Conservation (phyloP, 2,329 filamentous ascomycete genomes). For the Aureobasidium sp. region DNA sequence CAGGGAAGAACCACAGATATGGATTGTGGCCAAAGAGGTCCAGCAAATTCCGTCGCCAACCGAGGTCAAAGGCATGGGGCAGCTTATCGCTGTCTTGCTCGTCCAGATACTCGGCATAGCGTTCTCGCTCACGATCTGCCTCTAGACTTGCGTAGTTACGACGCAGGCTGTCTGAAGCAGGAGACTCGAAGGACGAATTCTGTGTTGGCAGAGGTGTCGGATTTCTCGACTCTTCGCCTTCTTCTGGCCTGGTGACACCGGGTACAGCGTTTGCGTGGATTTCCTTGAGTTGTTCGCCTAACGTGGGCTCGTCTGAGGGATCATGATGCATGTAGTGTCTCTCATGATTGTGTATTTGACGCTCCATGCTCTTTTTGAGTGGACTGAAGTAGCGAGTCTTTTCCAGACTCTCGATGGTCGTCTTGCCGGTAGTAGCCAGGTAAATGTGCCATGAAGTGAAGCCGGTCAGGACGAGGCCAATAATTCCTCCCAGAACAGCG, state of each 20-base stretch:
- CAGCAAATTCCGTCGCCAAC: conserved; percentile 68
- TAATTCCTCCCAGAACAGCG: conserved; percentile 80
- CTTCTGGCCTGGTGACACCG: conserved; percentile 71
- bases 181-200: conserved; percentile 27
- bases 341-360: conserved; percentile 43
- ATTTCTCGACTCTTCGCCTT: conserved; percentile 55
- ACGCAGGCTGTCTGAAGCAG: conserved; percentile 39
- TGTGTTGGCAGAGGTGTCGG: conserved; percentile 27
- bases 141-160: conserved; percentile 51
- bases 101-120: conserved; percentile 77
- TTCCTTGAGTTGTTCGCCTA: conserved; percentile 69
- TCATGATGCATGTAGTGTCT: conserved; percentile 11
- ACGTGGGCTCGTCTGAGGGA: conserved; percentile 19
- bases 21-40: conserved; percentile 75
- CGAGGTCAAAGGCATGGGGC: conserved; percentile 89
- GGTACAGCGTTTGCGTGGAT: conserved; percentile 76
- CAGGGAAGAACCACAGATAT: conserved; percentile 69
- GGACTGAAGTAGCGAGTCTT: conserved; percentile 90
- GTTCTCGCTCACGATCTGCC: conserved; percentile 55
- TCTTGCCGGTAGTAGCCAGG: conserved; percentile 71
- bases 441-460: conserved; percentile 92
- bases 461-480: conserved; percentile 77
- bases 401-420: conserved; percentile 93
- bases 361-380: conserved; percentile 62
- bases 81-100: conserved; percentile 82